Evolutionary conservation across 1,284 basidiomycete species (phyloP).

Genomic region (Ustilago lituana): DNA sequence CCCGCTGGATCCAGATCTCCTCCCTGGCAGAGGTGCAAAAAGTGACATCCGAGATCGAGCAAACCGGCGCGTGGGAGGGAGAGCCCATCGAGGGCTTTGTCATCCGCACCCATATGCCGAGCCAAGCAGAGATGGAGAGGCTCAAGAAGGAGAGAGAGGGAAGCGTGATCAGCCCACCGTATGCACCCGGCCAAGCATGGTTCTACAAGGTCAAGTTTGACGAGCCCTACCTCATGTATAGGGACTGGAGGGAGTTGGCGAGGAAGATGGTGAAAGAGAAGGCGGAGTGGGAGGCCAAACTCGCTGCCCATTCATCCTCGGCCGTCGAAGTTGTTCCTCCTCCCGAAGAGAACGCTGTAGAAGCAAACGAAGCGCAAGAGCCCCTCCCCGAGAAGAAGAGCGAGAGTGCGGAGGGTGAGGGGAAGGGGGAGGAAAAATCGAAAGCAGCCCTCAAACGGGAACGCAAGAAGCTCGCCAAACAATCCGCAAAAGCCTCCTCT

Average conservation of each 20-base stretch:
- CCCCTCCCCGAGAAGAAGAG: no score
- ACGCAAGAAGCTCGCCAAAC: constrained; percentile 21
- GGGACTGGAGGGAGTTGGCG: constrained; percentile 96
- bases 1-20: constrained; percentile 74
- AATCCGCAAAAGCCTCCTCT: not conserved
- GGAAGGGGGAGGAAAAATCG: constrained; percentile 4
- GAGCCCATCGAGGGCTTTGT: constrained; percentile 95
- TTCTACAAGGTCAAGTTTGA: constrained; percentile 99
- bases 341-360: no score
- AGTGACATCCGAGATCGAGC: constrained; percentile 78
- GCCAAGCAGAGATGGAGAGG: constrained; percentile 66
- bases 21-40: constrained; percentile 77
- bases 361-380: no score
- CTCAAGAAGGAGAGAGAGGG: not conserved
- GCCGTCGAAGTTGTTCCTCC: not conserved
- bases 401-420: not conserved
- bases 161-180: constrained; percentile 53
- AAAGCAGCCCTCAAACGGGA: constrained; percentile 37
- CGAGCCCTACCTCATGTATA: constrained; percentile 97
- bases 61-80: constrained; percentile 80
- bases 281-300: constrained; percentile 40
- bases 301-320: not conserved
- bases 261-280: constrained; percentile 70
- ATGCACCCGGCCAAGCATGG: constrained; percentile 79
- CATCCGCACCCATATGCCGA: constrained; percentile 71